These are phyloP conservation scores for Trichoderma simmonsii DNA, from an alignment of 2,329 filamentous ascomycete species.

Conservation along the genomic window DNA sequence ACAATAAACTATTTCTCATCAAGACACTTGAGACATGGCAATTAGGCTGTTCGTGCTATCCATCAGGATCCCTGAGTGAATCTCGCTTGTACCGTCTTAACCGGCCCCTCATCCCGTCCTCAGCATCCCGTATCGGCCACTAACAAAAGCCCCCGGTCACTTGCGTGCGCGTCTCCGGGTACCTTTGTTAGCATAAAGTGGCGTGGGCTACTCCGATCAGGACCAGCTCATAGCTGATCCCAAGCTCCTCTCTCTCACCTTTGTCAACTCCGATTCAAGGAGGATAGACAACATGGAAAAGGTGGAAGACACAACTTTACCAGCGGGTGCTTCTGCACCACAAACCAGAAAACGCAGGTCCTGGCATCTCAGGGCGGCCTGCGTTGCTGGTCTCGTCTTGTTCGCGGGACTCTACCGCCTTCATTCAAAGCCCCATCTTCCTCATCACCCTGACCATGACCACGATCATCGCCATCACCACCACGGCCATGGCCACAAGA, in stretches of 20 bases:
- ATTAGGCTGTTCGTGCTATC: not conserved
- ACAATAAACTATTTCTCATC: not conserved
- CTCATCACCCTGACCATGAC: not conserved
- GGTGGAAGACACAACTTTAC: not conserved
- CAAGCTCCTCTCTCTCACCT: not conserved
- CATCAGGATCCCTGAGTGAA: not conserved
- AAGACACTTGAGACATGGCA: not conserved
- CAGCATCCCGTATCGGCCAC: not conserved
- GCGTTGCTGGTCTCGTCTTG: not conserved
- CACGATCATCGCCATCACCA: not conserved
- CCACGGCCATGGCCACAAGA: not conserved
- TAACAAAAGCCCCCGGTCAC: not conserved
- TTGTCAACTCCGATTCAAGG: not conserved
- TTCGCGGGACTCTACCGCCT: not conserved
- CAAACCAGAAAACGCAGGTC: not conserved
- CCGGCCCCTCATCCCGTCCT: not conserved
- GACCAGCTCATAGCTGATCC: not conserved
- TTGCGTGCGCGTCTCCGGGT: slow-evolving; percentile 1
- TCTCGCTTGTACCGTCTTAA: not conserved
- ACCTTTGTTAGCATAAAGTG: slow-evolving; percentile 8
- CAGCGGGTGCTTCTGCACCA: not conserved
- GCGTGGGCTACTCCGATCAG: not conserved
- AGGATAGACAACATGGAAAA: not conserved
- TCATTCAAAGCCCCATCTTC: slow-evolving; percentile 10
- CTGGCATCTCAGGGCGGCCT: not conserved